Evolutionary conservation across 2,329 filamentous ascomycete genomes (phyloP), one percentile per base, ranked within the genome.

Genomic region (Fusarium albidum): DNA sequence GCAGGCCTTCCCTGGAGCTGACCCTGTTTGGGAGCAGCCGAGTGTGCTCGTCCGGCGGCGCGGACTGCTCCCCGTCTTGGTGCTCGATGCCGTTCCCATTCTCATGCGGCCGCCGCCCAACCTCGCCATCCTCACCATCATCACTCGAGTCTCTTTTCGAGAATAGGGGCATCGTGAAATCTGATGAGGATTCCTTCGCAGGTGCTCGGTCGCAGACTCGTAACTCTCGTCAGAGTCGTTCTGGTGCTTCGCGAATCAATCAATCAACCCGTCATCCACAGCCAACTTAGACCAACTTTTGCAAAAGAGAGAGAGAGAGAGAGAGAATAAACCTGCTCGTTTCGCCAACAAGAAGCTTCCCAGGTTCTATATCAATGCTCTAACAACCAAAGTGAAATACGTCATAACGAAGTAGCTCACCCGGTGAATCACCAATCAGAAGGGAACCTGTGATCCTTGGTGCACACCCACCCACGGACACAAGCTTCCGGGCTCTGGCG

Each of bases 21-120:
- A 85, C 76, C 51, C 86, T 82, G 66, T 87, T 88, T 31, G 87
- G 87, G 21, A 96, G 81, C 62, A 96, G 79, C 26, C 89, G 82
- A 4, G 82, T 86, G 59, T 82, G 81, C 67, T 86, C 83, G 59
- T 82, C 74, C 7, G 79, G 70, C 7, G 79, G 70, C 12, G 66
- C 59, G 15, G 67, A 56, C 26, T 62, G 64, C 17, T 68, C 64
- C 8, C 52, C 64, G 12, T 68, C 66, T 28, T 49, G 29, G 3
- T 45, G 52, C 15, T 49, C 52, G 35, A 41, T 46, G 14, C 49
- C 55, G 40, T 60, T 33, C 9, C 15, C 39, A 29, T 52, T 32
- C 56, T 57, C 52, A n/a, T 53, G 49, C 18, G 48, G 12, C n/a
- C 12, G 56, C 14, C 40, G n/a, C n/a, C n/a, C n/a, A n/a, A n/a